Evolutionary conservation across 2,329 filamentous ascomycete genomes (phyloP), one percentile per base, ranked within the genome.

Genomic region (Dryadomyces quercus-mongolicae): DNA sequence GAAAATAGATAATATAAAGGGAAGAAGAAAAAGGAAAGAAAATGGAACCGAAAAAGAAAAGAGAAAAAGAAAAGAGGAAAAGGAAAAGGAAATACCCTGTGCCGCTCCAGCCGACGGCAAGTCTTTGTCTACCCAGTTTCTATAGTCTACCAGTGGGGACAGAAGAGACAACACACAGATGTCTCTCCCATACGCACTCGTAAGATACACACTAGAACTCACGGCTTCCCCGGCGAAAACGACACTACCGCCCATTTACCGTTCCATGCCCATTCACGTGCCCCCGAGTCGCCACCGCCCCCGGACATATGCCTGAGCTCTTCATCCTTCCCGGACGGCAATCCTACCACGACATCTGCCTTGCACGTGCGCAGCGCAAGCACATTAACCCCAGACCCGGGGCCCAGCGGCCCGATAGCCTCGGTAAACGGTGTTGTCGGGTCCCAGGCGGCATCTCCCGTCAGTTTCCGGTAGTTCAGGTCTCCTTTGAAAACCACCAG

Each of bases 211-310:
- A 5, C 25, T 8, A 31, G 25, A 31, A 9, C 36, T 42, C 8
- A 34, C 12, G 40, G n/a, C 46, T 57, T 59, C 6, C 86, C 86
- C 61, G 85, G 78, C 48, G 78, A 89, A 63, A 91, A 89, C 34
- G 88, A 90, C 5, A 95, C 84, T n/a, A 97, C 89, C 6, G 92
- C 92, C 87, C 88, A 97, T 70, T 96, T 96, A 45, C 92, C 92
- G 64, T 81, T 86, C 91, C 91, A 97, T 0, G 89, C 91, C 92
- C 92, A 97, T 67, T 88, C 86, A 54, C 93, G 77, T 22, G 81
- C 77, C 67, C 85, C 68, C 60, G 78, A 71, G 57, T 89, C 83
- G 16, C 84, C 86, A 3, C 86, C 87, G 1, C 86, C 87, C 16
- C 77, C 82, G 52, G 87, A 82, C 53, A 71, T 77, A 9, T 77